Evolutionary conservation across 2,329 filamentous ascomycete species (phyloP).

Genomic region (Pseudocercospora musae): DNA sequence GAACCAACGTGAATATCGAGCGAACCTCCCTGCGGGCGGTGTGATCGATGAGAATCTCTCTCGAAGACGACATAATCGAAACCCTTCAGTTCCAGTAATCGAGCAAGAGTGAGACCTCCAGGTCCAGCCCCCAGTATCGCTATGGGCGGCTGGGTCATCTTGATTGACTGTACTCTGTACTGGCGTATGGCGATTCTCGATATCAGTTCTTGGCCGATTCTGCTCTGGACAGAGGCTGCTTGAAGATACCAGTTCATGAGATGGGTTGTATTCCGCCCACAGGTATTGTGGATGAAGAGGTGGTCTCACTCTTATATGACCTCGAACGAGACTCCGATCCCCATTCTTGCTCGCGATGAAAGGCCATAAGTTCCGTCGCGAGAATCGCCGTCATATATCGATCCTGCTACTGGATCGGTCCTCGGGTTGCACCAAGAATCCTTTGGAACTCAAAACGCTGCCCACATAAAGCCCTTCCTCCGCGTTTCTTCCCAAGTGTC

Average conservation of each 20-base stretch:
- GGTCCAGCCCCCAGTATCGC: slow-evolving; percentile 34
- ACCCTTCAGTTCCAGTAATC: slow-evolving; percentile 23
- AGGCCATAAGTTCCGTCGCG: not conserved
- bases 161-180: not conserved
- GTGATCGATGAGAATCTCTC: slow-evolving; percentile 21
- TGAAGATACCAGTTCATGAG: not conserved
- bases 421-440: not conserved
- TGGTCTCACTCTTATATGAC: not conserved
- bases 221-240: not conserved
- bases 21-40: slow-evolving; percentile 23
- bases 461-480: not conserved
- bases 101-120: slow-evolving; percentile 28
- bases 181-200: not conserved
- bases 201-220: not conserved
- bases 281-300: not conserved
- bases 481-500: not conserved
- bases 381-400: too few relatives aligned
- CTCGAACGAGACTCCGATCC: not conserved
- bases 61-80: slow-evolving; percentile 28
- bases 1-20: slow-evolving; percentile 28
- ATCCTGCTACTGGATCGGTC: not conserved
- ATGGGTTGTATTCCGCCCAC: not conserved
- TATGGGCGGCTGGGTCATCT: slow-evolving; percentile 14
- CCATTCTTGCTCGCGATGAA: not conserved
- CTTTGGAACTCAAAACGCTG: not conserved